A percentile compares a stretch with the other conserved stretches of the same genome.
These are phyloP conservation scores for Neurospora tetraspora DNA, from an alignment of 495 filamentous ascomycete genomes.

Conservation along the genomic window DNA sequence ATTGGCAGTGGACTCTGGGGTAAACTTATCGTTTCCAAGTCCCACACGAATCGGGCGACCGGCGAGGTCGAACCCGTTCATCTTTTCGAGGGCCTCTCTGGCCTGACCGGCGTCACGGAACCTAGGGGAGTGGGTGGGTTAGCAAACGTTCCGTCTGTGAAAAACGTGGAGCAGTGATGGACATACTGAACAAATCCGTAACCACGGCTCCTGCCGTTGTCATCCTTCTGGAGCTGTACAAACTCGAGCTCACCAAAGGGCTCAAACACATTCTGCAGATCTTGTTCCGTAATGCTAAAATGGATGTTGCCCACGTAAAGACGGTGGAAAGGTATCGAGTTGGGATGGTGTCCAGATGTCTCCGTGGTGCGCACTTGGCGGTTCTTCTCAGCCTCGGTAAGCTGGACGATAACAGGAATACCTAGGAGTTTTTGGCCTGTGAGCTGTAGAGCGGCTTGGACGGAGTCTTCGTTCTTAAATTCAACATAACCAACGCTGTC, in stretches of 20 bases:
- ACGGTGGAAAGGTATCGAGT: conserved; percentile 88
- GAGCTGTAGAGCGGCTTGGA: conserved; percentile 88
- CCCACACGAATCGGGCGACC: conserved; percentile 96
- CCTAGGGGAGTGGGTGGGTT: conserved; percentile 36
- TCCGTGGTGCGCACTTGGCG: conserved; percentile 86
- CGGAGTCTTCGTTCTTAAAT: conserved; percentile 94
- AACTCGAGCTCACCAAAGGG: conserved; percentile 98
- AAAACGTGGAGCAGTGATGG: background rate
- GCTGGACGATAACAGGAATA: conserved; percentile 96
- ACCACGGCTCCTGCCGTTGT: conserved; percentile 79
- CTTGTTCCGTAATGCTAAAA: conserved; percentile 97
- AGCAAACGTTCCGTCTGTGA: conserved; percentile 15
- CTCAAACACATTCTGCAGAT: conserved; percentile 93
- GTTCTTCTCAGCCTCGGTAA: conserved; percentile 99
- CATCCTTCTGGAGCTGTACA: conserved; percentile 93
- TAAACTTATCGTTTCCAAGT: conserved; percentile 99
- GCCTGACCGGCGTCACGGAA: conserved; percentile 89
- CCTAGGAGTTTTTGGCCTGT: conserved; percentile 98
- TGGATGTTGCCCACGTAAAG: conserved; percentile 99
- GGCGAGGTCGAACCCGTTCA: conserved; percentile 99
- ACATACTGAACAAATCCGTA: conserved; percentile 99
- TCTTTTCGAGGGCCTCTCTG: conserved; percentile 89
- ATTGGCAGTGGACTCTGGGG: conserved; percentile 88
- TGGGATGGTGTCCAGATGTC: conserved; percentile 48
- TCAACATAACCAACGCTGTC: conserved; percentile 96